These are phyloP conservation scores for Strobilomyces confusus DNA, from an alignment of 768 basidiomycete species.

Conservation along the genomic window DNA sequence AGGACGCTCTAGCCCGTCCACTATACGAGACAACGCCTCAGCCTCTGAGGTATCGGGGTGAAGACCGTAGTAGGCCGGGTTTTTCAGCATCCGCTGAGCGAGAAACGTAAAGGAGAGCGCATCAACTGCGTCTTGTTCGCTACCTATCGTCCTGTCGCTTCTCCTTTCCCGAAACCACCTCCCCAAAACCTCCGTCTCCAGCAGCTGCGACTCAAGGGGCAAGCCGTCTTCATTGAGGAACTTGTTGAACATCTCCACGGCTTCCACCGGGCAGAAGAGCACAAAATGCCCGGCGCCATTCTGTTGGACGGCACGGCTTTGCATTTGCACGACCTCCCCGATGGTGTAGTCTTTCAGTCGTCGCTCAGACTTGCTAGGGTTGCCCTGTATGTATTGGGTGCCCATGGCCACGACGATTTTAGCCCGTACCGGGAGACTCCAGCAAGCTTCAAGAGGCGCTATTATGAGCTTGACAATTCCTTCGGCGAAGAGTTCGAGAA, in stretches of 20 bases:
- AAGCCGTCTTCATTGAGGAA: slow-evolving; percentile 82
- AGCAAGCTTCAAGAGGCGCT: slow-evolving; percentile 78
- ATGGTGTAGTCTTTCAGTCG: slow-evolving; percentile 78
- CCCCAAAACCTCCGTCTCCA: slow-evolving; percentile 46
- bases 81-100: slow-evolving; percentile 61
- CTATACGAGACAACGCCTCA: slow-evolving; percentile 64
- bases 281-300: slow-evolving; percentile 63
- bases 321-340: slow-evolving; percentile 86
- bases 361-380: slow-evolving; percentile 48
- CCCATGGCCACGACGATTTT: slow-evolving; percentile 85
- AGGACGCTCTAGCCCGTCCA: slow-evolving; percentile 48
- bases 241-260: slow-evolving; percentile 72
- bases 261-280: slow-evolving; percentile 87
- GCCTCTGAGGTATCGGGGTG: slow-evolving; percentile 36
- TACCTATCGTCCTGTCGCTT: slow-evolving; percentile 35
- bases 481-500: slow-evolving; percentile 78
- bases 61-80: slow-evolving; percentile 83
- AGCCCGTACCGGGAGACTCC: slow-evolving; percentile 85
- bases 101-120: slow-evolving; percentile 80
- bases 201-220: slow-evolving; percentile 80
- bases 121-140: slow-evolving; percentile 71
- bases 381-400: slow-evolving; percentile 72
- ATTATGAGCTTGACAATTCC: slow-evolving; percentile 78
- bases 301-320: slow-evolving; percentile 75
- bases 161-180: slow-evolving; percentile 45